A percentile compares a stretch with the other conserved stretches of the same genome.
Evolutionary conservation across 116 monocot genomes (phyloP).

Genomic region (Zostera marina): DNA sequence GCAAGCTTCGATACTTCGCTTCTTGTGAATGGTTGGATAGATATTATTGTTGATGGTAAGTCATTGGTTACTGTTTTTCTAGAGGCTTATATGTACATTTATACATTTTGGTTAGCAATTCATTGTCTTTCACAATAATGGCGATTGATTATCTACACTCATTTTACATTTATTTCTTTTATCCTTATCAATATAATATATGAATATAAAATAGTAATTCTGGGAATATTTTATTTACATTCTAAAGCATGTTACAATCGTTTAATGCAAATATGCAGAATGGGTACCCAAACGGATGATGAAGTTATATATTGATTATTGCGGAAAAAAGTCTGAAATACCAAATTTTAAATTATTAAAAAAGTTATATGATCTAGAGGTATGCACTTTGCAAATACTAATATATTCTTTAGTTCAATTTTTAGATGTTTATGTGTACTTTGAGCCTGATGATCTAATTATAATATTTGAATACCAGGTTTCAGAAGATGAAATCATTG

Average conservation of each 20-base stretch:
- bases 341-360: slow-evolving; percentile 54
- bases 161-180: too few species aligned
- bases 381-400: slow-evolving; percentile 4
- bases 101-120: too few species aligned
- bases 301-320: slow-evolving; percentile 62
- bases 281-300: slow-evolving; percentile 87
- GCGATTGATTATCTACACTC: too few species aligned
- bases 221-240: background rate
- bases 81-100: too few species aligned
- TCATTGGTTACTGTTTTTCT: background rate
- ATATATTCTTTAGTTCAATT: background rate
- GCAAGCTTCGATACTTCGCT: slow-evolving; percentile 22
- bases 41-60: slow-evolving; percentile 50
- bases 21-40: slow-evolving; percentile 20
- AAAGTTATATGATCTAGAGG: slow-evolving; percentile 74
- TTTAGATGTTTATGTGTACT: background rate
- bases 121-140: too few species aligned
- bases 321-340: slow-evolving; percentile 40
- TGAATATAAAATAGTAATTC: too few species aligned
- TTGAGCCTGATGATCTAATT: background rate
- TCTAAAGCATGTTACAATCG: background rate
- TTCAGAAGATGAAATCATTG: slow-evolving; percentile 79
- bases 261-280: slow-evolving; percentile 22
- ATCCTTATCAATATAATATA: too few species aligned
- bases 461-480: slow-evolving; percentile 22